Conservation (phyloP, 352 stramenopile genomes). For the Pythium grandisporangium region DNA sequence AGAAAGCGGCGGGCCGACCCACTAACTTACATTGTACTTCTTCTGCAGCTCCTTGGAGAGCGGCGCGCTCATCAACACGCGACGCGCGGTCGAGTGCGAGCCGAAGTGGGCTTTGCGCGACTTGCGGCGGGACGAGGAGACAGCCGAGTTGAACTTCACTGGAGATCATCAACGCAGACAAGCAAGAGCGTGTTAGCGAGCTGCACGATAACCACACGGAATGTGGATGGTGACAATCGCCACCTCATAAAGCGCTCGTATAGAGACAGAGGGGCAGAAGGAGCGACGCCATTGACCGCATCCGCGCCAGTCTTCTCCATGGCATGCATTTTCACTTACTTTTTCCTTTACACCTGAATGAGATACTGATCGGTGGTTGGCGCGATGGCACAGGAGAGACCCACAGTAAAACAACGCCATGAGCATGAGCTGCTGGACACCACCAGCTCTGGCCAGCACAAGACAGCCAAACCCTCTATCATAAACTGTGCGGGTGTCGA, state of each 20-base stretch:
- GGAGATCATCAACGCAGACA: conserved; percentile 3
- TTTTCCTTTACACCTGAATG: conserved; percentile 84
- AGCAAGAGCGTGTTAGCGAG: conserved; percentile 1
- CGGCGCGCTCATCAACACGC: conserved; percentile 96
- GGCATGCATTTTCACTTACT: conserved; percentile 44
- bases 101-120: conserved; percentile 99
- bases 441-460: no score
- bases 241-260: no score
- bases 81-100: conserved; percentile 93
- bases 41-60: conserved; percentile 99
- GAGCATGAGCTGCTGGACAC: no score
- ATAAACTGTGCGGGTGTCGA: no score
- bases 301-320: neutral
- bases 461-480: no score
- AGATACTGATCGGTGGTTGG: conserved; percentile 39
- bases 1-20: no score
- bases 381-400: no score
- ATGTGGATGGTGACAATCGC: no score
- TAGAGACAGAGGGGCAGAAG: no score
- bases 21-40: conserved; percentile 98
- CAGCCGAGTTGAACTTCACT: conserved; percentile 94
- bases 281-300: no score
- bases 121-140: conserved; percentile 96
- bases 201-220: no score
- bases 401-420: no score